Evolutionary conservation across 768 basidiomycete species (phyloP).

Genomic region (Mycena olivaceomarginata): DNA sequence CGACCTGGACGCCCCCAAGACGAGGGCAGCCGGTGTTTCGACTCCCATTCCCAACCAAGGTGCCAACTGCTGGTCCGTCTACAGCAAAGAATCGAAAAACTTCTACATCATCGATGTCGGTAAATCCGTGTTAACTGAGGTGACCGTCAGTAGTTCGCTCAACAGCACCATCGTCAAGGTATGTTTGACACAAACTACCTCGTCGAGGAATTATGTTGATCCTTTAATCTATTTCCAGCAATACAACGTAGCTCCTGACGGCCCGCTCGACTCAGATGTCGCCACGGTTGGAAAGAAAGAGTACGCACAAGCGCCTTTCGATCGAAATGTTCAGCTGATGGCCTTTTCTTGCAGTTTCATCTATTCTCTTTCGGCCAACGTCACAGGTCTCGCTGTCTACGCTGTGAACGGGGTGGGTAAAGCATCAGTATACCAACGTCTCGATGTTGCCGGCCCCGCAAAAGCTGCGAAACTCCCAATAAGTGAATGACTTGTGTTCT

Average conservation of each 20-base stretch:
- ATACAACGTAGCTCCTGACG: conserved; percentile 29
- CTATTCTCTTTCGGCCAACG: conserved; percentile 61
- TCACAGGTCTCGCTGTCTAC: conserved; percentile 62
- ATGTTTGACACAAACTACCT: neutral
- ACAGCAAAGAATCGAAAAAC: conserved; percentile 47
- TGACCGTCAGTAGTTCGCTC: conserved; percentile 36
- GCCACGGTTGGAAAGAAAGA: conserved; percentile 36
- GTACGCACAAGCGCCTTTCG: neutral
- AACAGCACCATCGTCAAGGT: conserved; percentile 36
- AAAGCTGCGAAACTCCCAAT: conserved; percentile 50
- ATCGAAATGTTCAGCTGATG: neutral
- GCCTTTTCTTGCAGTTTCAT: conserved; percentile 57
- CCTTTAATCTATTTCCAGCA: conserved; percentile 11
- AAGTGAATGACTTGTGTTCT: conserved; percentile 49
- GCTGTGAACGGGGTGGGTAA: conserved; percentile 60
- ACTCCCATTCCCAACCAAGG: conserved; percentile 40
- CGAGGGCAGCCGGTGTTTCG: conserved; percentile 1
- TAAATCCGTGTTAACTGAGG: conserved; percentile 44
- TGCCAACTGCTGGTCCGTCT: conserved; percentile 48
- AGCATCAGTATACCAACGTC: conserved; percentile 41
- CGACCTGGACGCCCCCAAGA: conserved; percentile 14
- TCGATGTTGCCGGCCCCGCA: conserved; percentile 52
- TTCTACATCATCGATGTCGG: conserved; percentile 51
- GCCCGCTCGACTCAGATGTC: conserved; percentile 29
- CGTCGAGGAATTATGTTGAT: neutral